Percentiles rank a stretch among this genome's conserved stretches.
These are phyloP conservation scores for Blastobotrys ciferrii DNA, from an alignment of 1,139 yeast genomes.

Conservation along the genomic window DNA sequence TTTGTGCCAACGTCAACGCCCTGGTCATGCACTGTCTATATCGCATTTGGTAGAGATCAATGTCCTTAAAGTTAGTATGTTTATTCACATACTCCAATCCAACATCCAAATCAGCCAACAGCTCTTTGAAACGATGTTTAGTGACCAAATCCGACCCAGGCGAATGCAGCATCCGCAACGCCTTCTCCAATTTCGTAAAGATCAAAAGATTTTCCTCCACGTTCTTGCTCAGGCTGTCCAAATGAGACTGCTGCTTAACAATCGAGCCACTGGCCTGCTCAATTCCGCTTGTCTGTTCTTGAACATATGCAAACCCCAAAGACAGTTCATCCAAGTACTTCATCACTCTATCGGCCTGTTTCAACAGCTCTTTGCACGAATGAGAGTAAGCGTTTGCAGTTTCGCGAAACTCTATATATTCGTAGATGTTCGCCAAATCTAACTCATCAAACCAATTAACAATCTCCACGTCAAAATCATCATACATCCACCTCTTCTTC, in stretches of 20 bases:
- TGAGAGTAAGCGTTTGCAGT: conserved; percentile 36
- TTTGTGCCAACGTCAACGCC: conserved; percentile 71
- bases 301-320: conserved; percentile 53
- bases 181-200: conserved; percentile 69
- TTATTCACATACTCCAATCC: conserved; percentile 50
- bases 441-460: conserved; percentile 25
- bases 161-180: conserved; percentile 65
- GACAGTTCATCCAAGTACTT: conserved; percentile 46
- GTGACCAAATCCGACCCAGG: conserved; percentile 68
- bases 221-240: conserved; percentile 46
- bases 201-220: conserved; percentile 54
- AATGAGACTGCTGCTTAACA: conserved; percentile 49
- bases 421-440: conserved; percentile 28
- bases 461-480: conserved; percentile 8
- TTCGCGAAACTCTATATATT: conserved; percentile 28
- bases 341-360: conserved; percentile 45
- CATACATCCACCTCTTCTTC: conserved; percentile 7
- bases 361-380: conserved; percentile 38
- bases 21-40: conserved; percentile 85
- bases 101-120: conserved; percentile 59
- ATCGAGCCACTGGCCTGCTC: conserved; percentile 57
- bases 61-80: conserved; percentile 60
- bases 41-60: conserved; percentile 66
- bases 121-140: conserved; percentile 47
- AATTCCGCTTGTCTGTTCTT: conserved; percentile 60